Evolutionary conservation across 805 yeast species (phyloP), one percentile per base, ranked within the genome.

Genomic region (Scheffersomyces stipitis): DNA sequence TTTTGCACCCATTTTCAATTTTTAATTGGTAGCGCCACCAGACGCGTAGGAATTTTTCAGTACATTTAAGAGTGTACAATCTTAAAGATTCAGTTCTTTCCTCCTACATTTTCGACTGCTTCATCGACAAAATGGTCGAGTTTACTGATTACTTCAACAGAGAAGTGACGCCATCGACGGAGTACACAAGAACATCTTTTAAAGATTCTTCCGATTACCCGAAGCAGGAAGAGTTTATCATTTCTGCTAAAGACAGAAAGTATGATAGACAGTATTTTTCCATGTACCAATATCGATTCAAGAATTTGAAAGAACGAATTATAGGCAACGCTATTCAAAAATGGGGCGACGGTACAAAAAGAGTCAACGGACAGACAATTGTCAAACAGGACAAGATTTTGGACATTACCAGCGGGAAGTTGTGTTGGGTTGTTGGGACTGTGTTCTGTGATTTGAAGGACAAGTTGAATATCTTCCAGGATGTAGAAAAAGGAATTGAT

Each of bases 351-450:
- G 78, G 69, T 4, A 47, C 54, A 15, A 54, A 52, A 32, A 52
- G 45, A 18, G 51, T 59, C 6, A 65, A 68, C 30, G 69, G 68
- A 4, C 58, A 59, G 37, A 48, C 43, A 1, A 58, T 68, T 4
- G 40, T 41, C 16, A 61, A 54, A 37, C 64, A 62, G 31, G 64
- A 66, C 18, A 69, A 67, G 48, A 69, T 69, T 29, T 38, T 88
- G 40, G 95, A 87, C 49, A 78, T 87, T 6, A 62, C 66, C 8
- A 70, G 75, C 22, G 77, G 80, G 40, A 71, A 76, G 41, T 73
- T 83, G 14, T 75, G 86, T 44, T 93, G 91, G 91, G 80, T 88
- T 9, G 71, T 83, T 17, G 99, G 99, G 2, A 87, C 97, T 0
- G 72, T 90, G 0, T 88, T 83, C 52, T 75, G 86, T 50, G 96